Conservation (phyloP, 371 early-diverging fungal genomes). For the Rhizopus arrhizus region DNA sequence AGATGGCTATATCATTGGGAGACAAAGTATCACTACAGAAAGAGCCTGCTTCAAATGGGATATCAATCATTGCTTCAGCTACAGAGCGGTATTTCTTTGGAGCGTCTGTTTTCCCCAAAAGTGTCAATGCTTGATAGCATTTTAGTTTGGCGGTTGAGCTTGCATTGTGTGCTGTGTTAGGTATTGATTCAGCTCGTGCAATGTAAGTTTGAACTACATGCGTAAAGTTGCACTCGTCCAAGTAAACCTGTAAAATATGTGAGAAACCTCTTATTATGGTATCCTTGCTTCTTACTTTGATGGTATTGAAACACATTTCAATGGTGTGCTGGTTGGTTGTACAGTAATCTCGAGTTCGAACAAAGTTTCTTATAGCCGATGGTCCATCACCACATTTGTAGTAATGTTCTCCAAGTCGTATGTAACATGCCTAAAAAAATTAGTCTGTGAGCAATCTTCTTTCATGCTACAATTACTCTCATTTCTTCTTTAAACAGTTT, state of each 20-base stretch:
- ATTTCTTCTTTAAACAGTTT: constrained; percentile 82
- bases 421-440: constrained; percentile 62
- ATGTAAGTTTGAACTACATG: constrained; percentile 72
- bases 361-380: constrained; percentile 69
- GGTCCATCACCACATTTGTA: constrained; percentile 71
- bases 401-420: constrained; percentile 76
- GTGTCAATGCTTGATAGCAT: constrained; percentile 67
- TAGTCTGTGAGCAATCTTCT: not conserved
- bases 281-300: constrained; percentile 56
- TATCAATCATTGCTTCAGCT: constrained; percentile 68
- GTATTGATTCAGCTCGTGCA: constrained; percentile 71
- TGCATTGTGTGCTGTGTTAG: constrained; percentile 65
- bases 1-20: constrained; percentile 82
- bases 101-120: constrained; percentile 51
- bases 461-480: constrained; percentile 56
- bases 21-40: constrained; percentile 62
- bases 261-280: not conserved
- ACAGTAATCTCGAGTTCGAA: constrained; percentile 78
- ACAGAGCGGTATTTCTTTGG: constrained; percentile 59
- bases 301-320: constrained; percentile 81
- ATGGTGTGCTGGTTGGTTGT: constrained; percentile 72
- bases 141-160: constrained; percentile 65
- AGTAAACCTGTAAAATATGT: constrained; percentile 52
- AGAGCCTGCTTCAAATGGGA: constrained; percentile 58
- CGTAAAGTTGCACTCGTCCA: constrained; percentile 68